Evolutionary conservation across 1,284 basidiomycete species (phyloP).

Genomic region (Trametes hirsuta): DNA sequence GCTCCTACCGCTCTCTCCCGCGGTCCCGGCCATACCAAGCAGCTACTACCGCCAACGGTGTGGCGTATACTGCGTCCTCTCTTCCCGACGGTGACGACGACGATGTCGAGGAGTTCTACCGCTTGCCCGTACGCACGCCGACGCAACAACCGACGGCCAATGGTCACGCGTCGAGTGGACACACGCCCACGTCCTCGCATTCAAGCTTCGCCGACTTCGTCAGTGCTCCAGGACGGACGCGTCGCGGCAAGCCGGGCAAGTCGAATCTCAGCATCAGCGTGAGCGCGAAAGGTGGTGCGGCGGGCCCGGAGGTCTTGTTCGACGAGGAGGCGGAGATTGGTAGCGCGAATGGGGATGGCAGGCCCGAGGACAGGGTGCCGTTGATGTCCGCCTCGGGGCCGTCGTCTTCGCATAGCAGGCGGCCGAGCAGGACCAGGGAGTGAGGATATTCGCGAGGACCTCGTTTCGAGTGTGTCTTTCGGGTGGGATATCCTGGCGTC

Average conservation of each 20-base stretch:
- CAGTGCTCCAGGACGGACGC: conserved; percentile 45
- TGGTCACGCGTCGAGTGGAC: conserved; percentile 25
- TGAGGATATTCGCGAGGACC: background rate
- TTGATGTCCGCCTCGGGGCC: conserved; percentile 18
- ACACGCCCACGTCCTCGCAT: conserved; percentile 37
- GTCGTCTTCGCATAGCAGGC: conserved; percentile 25
- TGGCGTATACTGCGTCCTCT: conserved; percentile 16
- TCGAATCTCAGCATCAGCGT: conserved; percentile 31
- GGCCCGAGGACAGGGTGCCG: conserved; percentile 25
- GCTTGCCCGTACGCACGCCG: conserved; percentile 54
- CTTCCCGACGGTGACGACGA: conserved; percentile 56
- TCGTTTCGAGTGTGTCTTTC: background rate
- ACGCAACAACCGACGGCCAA: conserved; percentile 21
- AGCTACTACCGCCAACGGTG: conserved; percentile 25
- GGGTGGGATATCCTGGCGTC: background rate
- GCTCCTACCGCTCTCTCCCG: conserved; percentile 87
- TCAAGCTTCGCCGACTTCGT: conserved; percentile 63
- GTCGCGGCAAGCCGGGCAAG: conserved; percentile 32
- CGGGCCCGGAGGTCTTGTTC: conserved; percentile 48
- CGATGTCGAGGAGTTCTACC: conserved; percentile 67
- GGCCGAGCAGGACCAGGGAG: conserved; percentile 27
- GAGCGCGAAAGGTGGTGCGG: conserved; percentile 26
- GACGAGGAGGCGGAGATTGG: conserved; percentile 48
- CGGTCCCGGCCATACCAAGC: conserved; percentile 47
- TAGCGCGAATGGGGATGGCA: conserved; percentile 20